These are phyloP conservation scores for Teunomyces pallodes DNA, from an alignment of 805 yeast species.

Conservation along the genomic window DNA sequence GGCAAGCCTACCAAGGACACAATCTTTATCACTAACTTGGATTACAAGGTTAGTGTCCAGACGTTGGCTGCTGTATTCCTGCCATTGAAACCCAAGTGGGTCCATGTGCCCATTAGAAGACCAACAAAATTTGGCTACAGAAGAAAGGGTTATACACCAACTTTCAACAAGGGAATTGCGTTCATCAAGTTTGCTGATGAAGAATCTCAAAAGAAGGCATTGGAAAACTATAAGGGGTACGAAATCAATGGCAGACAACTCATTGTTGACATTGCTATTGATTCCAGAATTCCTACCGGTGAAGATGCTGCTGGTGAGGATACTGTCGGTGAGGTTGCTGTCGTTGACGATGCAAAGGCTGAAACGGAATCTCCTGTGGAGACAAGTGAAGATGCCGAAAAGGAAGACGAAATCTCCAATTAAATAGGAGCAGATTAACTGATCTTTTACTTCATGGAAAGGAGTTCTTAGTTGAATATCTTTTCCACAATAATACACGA, in stretches of 20 bases:
- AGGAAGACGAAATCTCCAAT: slow-evolving; percentile 10
- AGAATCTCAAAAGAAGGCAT: slow-evolving; percentile 68
- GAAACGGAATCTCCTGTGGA: slow-evolving; percentile 7
- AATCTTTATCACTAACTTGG: slow-evolving; percentile 60
- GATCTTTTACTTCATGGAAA: neutral
- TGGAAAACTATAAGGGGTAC: slow-evolving; percentile 65
- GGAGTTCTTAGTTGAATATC: slow-evolving; percentile 14
- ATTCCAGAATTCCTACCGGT: slow-evolving; percentile 35
- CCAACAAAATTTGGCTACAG: slow-evolving; percentile 44
- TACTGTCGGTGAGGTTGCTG: neutral
- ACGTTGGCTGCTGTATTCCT: slow-evolving; percentile 46
- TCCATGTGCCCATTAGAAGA: slow-evolving; percentile 55
- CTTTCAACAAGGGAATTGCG: slow-evolving; percentile 63
- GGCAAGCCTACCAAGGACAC: slow-evolving; percentile 59
- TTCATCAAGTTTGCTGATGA: slow-evolving; percentile 59
- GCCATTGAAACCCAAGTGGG: slow-evolving; percentile 53
- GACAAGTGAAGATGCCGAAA: slow-evolving; percentile 22
- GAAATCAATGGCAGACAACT: slow-evolving; percentile 64
- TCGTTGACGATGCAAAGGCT: slow-evolving; percentile 16
- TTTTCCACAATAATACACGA: slow-evolving; percentile 5
- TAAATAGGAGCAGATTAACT: neutral
- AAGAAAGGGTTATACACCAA: slow-evolving; percentile 37
- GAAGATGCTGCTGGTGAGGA: slow-evolving; percentile 2
- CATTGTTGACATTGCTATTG: slow-evolving; percentile 71
- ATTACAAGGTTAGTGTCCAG: slow-evolving; percentile 46